A percentile compares a stretch with the other conserved stretches of the same genome.
Conservation (phyloP, 169 alveolate species). For the Plasmodium malariae region DNA sequence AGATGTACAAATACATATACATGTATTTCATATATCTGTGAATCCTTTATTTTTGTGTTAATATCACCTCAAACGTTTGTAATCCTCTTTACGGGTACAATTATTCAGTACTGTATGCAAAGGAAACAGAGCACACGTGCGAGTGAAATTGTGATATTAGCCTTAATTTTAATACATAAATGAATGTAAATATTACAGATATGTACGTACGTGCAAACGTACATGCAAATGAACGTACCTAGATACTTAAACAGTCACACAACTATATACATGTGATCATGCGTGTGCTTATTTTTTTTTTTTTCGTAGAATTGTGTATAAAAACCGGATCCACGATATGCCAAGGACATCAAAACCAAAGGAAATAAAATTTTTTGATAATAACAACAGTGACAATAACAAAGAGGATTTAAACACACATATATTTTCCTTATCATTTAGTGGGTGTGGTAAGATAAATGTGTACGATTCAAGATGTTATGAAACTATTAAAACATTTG, state of each 20-base stretch:
- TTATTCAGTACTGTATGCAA: no score
- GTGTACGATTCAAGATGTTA: constrained; percentile 50
- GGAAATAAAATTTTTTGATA: constrained; percentile 52
- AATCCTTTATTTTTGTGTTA: no score
- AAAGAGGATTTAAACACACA: not conserved
- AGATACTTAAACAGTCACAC: no score
- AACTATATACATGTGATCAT: not conserved
- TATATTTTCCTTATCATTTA: constrained; percentile 42
- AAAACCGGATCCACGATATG: constrained; percentile 44
- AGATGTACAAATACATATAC: not conserved
- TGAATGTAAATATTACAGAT: no score
- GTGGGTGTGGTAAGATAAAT: constrained; percentile 38
- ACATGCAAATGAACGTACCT: no score
- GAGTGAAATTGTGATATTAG: no score
- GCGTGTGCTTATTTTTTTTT: not conserved
- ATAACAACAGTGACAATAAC: not conserved
- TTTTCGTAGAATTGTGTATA: constrained; percentile 39
- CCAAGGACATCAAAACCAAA: not conserved
- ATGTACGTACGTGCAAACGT: no score
- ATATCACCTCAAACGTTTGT: no score
- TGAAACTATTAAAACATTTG: constrained; percentile 45
- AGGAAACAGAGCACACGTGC: no score
- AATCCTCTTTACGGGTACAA: no score
- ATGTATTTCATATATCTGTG: not conserved
- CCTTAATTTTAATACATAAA: no score